Evolutionary conservation across 768 basidiomycete species (phyloP).

Genomic region (Fomitopsis serialis): DNA sequence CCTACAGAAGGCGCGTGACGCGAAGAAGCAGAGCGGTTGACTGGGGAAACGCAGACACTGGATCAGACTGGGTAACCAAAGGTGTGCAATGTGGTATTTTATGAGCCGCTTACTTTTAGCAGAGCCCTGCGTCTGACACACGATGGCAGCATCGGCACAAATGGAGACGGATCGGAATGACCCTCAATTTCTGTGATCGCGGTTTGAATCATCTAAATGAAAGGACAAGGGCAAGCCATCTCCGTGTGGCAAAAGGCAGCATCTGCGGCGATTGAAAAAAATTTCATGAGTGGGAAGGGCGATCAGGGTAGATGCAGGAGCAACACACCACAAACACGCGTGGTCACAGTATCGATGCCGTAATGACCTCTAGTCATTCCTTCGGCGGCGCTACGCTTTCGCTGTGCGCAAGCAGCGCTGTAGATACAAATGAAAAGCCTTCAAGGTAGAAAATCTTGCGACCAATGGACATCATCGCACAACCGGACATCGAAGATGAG

Average conservation of each 20-base stretch:
- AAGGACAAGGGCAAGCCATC: neutral
- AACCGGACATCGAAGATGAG: too few species aligned
- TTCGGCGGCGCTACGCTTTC: too few species aligned
- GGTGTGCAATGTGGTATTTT: neutral
- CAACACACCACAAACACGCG: neutral
- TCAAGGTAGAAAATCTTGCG: too few species aligned
- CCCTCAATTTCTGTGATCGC: neutral
- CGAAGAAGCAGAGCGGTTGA: too few species aligned
- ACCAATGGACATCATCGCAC: too few species aligned
- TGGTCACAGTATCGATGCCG: neutral
- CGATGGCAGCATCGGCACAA: neutral
- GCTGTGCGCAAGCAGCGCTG: too few species aligned
- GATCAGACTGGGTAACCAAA: too few species aligned
- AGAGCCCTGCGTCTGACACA: neutral
- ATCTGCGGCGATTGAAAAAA: neutral
- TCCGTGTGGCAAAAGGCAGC: neutral
- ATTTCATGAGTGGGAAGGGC: neutral
- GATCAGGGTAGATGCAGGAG: neutral
- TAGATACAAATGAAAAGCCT: too few species aligned
- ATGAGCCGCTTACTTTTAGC: neutral
- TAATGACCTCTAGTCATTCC: too few species aligned
- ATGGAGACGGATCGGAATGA: neutral
- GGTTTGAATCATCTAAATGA: neutral
- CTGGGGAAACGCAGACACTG: too few species aligned
- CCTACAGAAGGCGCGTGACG: too few species aligned